Conservation (phyloP, 2,329 filamentous ascomycete species). For the Exophiala bonariae region DNA sequence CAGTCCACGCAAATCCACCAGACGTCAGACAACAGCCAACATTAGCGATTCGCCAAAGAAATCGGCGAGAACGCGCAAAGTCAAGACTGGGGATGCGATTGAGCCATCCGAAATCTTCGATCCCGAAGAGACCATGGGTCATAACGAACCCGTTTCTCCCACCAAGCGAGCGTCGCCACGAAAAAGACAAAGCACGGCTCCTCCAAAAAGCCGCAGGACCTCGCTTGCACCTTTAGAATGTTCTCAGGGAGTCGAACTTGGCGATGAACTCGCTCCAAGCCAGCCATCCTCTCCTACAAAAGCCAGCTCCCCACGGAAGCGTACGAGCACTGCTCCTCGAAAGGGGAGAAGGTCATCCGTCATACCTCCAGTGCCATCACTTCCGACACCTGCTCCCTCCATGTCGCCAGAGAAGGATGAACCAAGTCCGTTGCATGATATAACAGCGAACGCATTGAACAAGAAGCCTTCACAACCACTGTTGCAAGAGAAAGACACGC, state of each 20-base stretch:
- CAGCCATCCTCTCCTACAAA: constrained; percentile 51
- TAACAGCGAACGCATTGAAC: constrained; percentile 68
- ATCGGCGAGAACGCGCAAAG: constrained; percentile 42
- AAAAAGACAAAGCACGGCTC: constrained; percentile 65
- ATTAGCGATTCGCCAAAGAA: constrained; percentile 39
- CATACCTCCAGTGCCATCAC: constrained; percentile 35
- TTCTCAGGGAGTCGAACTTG: constrained; percentile 18
- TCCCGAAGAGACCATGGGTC: constrained; percentile 51
- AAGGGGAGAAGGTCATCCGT: constrained; percentile 40
- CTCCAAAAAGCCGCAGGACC: constrained; percentile 40
- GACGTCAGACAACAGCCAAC: constrained; percentile 53
- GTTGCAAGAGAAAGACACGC: constrained; percentile 64
- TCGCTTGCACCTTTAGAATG: constrained; percentile 32
- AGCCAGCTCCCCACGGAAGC: constrained; percentile 62
- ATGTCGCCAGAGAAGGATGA: constrained; percentile 57
- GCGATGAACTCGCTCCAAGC: constrained; percentile 29
- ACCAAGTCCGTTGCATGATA: constrained; percentile 68
- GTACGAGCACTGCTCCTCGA: constrained; percentile 58
- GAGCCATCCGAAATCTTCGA: constrained; percentile 65
- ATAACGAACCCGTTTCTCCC: constrained; percentile 54
- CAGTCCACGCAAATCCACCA: constrained; percentile 58
- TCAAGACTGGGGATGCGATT: constrained; percentile 51
- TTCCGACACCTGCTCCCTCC: constrained; percentile 52
- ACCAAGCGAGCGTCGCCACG: constrained; percentile 59
- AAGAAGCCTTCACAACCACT: constrained; percentile 51